Base-by-base conservation (phyloP, 176 grass and related monocot species). In the Canna indica region DNA sequence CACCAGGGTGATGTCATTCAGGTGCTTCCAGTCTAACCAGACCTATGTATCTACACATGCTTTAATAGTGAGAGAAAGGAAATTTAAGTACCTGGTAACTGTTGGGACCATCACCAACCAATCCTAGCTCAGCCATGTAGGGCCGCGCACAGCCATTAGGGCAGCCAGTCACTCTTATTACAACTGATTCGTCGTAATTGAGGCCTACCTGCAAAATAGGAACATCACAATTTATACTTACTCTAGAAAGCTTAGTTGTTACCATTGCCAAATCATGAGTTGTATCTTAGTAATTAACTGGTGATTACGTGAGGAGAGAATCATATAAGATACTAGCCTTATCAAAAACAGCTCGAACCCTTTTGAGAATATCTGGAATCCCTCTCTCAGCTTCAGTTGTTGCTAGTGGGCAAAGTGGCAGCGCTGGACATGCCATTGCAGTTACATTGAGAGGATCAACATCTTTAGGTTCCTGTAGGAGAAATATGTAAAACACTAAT, bases 61-160 rank as follows among this genome's bases (percentile, higher is more conserved):
- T n/a, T 0, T 28, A 29, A 1, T 8, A 59, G 7, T 25, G 26
- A 59, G 14, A 59, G 24, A 28, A 59, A 22, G 14, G 5, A 1
- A 6, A 26, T 30, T 16, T 5, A 31, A 20, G 14, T 85, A 99
- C 94, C 89, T 99, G 94, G 73, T 99, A 99, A 58, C 88, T 90
- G 70, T 99, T 99, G 22, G 94, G 94, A 24, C 94, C 94, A 85
- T 99, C 94, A 73, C 94, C 94, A 57, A 99, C 94, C 45, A 99
- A 81, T 74, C 94, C 94, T 84, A 99, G 82, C 78, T 99, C 94
- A 22, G 94, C 89, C 94, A 99, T 99, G 16, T 99, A 99, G 46
- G 94, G 89, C 71, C 94, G 90, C 41, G 94, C 89, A 35, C 94
- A 99, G 29, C 94, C 94, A 74, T 99, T 99, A 44, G 94, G 94